Base-by-base conservation (phyloP, 768 basidiomycete genomes). In the Suillus sp. region DNA sequence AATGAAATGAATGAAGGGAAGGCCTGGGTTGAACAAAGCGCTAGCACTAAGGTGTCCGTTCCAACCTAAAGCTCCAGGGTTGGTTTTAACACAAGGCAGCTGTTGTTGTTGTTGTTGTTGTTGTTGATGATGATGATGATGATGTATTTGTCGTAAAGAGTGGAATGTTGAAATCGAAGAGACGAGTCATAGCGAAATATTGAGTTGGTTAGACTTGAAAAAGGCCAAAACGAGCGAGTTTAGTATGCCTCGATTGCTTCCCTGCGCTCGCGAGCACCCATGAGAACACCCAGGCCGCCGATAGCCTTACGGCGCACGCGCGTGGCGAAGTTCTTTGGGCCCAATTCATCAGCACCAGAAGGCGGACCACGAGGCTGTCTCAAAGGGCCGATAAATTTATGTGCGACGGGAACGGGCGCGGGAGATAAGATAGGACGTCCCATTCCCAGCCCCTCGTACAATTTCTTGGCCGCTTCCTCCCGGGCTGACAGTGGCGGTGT, bases 361-460 rank as follows among this genome's bases (percentile, higher is more conserved):
- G 93, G 93, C 62, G 93, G 93, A 69, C 93, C 93, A 63, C 88
- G 86, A 70, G 93, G 93, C 80, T 95, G 93, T 75, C 93, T 88
- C 60, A 88, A 81, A 64, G 91, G 89, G 71, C 89, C 87, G 38
- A 71, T 64, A 38, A 65, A 62, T 59, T 64, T 63, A 51, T 78
- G 71, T 42, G 74, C 67, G 57, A 76, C 75, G 32, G 79, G 72
- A 40, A 57, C 18, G 27, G 56, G 38, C 11, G 38, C 27, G 22
- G 16, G 4, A 40, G 38, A 10, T 32, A 87, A 83, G 35, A 78
- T 79, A 32, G 90, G 85, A 63, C 92, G 84, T 43, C 92, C 91
- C 61, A 94, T 86, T n/a, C 93, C 91, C 45, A 95, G 83, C 43
- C 93, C 93, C 78, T 94, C 93, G 73, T 92, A 94, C 64, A 93